Percentiles rank a stretch among this genome's conserved stretches.
phyloP scores from a whole-genome alignment of 257 asterid genomes.

The Paraleonurus japonicus region DNA sequence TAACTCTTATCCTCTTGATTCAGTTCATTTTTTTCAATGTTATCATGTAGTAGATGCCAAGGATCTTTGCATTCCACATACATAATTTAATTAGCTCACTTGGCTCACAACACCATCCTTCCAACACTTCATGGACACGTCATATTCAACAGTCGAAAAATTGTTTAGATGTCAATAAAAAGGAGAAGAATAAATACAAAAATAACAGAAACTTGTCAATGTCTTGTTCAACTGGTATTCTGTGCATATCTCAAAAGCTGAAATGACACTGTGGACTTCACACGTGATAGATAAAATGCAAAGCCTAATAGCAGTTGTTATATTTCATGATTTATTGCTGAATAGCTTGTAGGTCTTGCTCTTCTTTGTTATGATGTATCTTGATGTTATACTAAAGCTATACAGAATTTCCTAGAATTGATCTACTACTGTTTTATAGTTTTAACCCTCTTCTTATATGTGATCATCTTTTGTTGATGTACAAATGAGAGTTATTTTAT shows the following conservation, averaged over 20 bases:
- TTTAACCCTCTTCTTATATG: background rate
- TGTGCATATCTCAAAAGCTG: background rate
- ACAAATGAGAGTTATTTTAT: background rate
- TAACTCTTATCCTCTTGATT: background rate
- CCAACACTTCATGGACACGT: background rate
- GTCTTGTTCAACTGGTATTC: background rate
- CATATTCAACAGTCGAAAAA: background rate
- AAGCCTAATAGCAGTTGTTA: background rate
- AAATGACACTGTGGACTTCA: background rate
- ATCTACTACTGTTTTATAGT: background rate
- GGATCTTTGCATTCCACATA: constrained; percentile 8
- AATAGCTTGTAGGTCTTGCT: background rate
- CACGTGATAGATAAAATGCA: background rate
- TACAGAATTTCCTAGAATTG: background rate
- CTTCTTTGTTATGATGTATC: constrained; percentile 6
- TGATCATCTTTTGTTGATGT: background rate
- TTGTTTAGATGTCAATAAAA: background rate
- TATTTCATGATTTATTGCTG: background rate
- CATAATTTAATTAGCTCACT: background rate
- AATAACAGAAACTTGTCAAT: background rate
- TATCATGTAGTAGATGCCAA: background rate
- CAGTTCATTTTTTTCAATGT: background rate
- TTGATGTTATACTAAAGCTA: background rate
- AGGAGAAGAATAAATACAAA: background rate
- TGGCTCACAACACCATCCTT: background rate